Conservation (phyloP, 208 protist species). For the Sergeia podlipaevii region DNA sequence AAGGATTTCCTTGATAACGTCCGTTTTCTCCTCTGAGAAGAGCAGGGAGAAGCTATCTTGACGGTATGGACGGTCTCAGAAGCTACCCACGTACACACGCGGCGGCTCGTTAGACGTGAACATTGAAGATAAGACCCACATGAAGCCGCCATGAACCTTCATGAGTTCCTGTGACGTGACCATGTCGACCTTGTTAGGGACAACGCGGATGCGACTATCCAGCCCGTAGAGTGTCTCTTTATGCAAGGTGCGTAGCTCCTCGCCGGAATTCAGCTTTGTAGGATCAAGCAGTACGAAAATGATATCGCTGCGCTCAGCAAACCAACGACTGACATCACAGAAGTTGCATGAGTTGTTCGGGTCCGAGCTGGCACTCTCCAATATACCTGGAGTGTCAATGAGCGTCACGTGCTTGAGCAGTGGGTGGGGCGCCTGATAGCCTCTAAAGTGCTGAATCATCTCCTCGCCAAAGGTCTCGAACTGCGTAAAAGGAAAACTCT, state of each 20-base stretch:
- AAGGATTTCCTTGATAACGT: slow-evolving; percentile 81
- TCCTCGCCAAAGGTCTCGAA: slow-evolving; percentile 80
- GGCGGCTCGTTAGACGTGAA: slow-evolving; percentile 92
- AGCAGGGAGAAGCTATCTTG: slow-evolving; percentile 57
- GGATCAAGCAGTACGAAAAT: slow-evolving; percentile 85
- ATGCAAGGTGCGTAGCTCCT: slow-evolving; percentile 64
- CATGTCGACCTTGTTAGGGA: slow-evolving; percentile 96
- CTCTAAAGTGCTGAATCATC: slow-evolving; percentile 87
- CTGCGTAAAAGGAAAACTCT: slow-evolving; percentile 87
- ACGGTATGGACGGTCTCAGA: slow-evolving; percentile 91
- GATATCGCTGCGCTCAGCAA: slow-evolving; percentile 72
- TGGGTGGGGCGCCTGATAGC: slow-evolving; percentile 66
- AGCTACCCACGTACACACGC: slow-evolving; percentile 95
- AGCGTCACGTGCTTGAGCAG: slow-evolving; percentile 81
- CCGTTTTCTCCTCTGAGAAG: slow-evolving; percentile 77
- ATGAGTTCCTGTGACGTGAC: slow-evolving; percentile 93
- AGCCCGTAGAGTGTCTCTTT: slow-evolving; percentile 62
- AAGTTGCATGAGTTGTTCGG: slow-evolving; percentile 70
- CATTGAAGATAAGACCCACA: slow-evolving; percentile 95
- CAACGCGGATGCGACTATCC: slow-evolving; percentile 92
- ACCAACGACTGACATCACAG: slow-evolving; percentile 64
- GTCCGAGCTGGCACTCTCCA: slow-evolving; percentile 58
- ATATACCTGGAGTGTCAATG: slow-evolving; percentile 73
- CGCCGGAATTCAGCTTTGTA: slow-evolving; percentile 63
- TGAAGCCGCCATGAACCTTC: slow-evolving; percentile 94